These are phyloP conservation scores for Eleusine indica DNA, from an alignment of 176 grass and related monocot species.

Conservation along the genomic window DNA sequence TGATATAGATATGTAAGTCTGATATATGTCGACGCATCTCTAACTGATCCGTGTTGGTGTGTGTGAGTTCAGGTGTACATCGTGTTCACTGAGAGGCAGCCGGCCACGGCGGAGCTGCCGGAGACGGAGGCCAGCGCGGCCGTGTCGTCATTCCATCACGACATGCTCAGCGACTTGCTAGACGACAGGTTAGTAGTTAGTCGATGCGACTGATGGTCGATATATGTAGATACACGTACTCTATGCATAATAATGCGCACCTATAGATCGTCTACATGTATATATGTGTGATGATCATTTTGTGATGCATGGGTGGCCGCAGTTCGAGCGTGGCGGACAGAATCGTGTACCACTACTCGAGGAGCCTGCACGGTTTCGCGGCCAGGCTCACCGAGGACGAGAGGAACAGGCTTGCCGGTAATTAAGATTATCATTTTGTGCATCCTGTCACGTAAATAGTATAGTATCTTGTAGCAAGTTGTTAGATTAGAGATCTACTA, in stretches of 20 bases:
- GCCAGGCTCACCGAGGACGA: conserved; percentile 23
- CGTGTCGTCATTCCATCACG: not conserved
- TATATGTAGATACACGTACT: no score
- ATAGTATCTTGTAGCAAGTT: no score
- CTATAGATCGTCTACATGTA: not conserved
- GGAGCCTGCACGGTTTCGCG: conserved; percentile 40
- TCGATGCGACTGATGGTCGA: not conserved
- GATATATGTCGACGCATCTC: not conserved
- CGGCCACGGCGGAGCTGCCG: not conserved
- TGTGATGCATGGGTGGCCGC: not conserved
- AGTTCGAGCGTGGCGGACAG: conserved; percentile 12
- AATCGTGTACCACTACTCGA: conserved; percentile 44
- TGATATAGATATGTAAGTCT: not conserved
- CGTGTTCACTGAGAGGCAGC: conserved; percentile 36
- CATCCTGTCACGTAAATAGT: not conserved
- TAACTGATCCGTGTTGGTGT: not conserved
- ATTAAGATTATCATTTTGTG: not conserved
- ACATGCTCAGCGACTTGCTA: conserved; percentile 17
- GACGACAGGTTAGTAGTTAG: not conserved
- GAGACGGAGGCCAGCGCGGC: not conserved
- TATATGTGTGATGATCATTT: not conserved
- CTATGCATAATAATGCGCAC: no score
- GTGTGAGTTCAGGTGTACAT: conserved; percentile 23
- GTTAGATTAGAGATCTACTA: no score
- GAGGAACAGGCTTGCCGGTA: conserved; percentile 38